phyloP scores from a whole-genome alignment of 2,329 filamentous ascomycete species.

The Colletotrichum sp. region DNA sequence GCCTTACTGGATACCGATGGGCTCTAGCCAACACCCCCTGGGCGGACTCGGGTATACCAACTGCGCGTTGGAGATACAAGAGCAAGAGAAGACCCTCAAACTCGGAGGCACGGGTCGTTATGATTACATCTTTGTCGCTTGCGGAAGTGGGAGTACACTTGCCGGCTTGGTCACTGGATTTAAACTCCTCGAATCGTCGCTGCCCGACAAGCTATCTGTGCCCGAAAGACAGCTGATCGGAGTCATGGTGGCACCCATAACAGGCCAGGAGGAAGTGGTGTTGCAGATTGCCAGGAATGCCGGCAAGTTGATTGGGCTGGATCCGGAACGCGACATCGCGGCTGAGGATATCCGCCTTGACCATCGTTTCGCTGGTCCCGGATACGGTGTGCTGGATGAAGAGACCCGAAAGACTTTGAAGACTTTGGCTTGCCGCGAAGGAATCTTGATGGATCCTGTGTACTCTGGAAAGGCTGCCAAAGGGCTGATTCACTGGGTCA shows the following conservation, averaged over 20 bases:
- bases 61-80: neutral
- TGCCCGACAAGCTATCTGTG: neutral
- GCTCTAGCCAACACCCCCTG: neutral
- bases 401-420: neutral
- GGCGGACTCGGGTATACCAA: neutral
- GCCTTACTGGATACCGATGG: neutral
- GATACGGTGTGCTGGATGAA: neutral
- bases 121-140: neutral
- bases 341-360: neutral
- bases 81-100: neutral
- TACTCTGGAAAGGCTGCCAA: neutral
- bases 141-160: neutral
- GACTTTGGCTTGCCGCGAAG: neutral
- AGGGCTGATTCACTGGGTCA: neutral
- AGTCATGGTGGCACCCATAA: neutral
- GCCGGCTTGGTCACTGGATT: neutral
- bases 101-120: neutral
- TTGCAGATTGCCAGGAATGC: neutral
- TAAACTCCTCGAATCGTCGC: neutral
- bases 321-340: neutral
- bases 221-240: neutral
- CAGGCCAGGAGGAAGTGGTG: neutral
- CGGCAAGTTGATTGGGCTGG: neutral
- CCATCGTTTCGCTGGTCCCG: neutral
- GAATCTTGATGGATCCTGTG: neutral